Evolutionary conservation across 73 alveolate species (phyloP).

Genomic region (Tetrahymena malaccensis): DNA sequence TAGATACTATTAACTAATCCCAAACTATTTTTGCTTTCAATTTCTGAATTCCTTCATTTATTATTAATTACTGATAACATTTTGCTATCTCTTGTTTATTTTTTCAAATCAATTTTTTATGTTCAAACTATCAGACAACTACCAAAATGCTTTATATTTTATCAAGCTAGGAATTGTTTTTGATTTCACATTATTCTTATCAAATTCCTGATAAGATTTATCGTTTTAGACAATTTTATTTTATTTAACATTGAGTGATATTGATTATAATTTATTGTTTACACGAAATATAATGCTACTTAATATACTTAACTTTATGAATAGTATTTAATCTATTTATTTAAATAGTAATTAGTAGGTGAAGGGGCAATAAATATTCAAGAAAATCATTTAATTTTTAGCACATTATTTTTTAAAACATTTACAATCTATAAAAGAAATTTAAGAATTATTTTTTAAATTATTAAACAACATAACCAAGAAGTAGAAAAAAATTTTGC

Average conservation of each 20-base stretch:
- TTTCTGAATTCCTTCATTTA: background rate
- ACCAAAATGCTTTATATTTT: background rate
- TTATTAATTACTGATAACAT: background rate
- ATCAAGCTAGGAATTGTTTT: background rate
- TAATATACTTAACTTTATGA: background rate
- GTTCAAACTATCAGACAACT: background rate
- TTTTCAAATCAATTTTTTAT: background rate
- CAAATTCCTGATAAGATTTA: background rate
- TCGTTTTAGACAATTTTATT: background rate
- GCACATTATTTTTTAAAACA: too few species aligned
- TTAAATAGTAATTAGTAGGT: too few species aligned
- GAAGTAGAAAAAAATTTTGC: too few species aligned
- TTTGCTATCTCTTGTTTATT: background rate
- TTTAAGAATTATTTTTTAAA: too few species aligned
- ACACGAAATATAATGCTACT: background rate
- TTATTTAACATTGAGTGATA: background rate
- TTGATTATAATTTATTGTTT: background rate
- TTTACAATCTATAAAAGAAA: too few species aligned
- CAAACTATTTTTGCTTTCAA: background rate
- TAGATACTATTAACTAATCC: too few species aligned
- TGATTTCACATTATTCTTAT: background rate
- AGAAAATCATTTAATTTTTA: too few species aligned
- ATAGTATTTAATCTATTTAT: background rate
- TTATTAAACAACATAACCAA: too few species aligned
- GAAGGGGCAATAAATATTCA: too few species aligned